These are phyloP conservation scores for Taxawa tesnikishii DNA, from an alignment of 2,329 filamentous ascomycete species.

Conservation along the genomic window DNA sequence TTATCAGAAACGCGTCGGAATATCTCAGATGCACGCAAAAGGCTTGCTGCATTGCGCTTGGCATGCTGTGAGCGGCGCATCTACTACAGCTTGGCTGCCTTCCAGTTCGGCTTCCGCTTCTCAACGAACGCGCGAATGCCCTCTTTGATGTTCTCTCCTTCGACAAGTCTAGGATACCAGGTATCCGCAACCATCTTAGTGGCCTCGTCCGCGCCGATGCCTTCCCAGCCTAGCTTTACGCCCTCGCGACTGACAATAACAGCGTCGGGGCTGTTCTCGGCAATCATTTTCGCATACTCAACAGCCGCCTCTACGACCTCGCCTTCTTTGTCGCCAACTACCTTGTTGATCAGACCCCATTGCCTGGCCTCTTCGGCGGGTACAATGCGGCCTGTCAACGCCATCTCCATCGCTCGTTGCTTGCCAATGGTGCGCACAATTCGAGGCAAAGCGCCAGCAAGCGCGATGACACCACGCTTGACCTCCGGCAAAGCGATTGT, in stretches of 20 bases:
- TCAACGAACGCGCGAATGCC: constrained; percentile 66
- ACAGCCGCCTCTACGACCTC: constrained; percentile 47
- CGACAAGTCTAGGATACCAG: constrained; percentile 48
- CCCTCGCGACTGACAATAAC: constrained; percentile 64
- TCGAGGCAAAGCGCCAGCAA: constrained; percentile 59
- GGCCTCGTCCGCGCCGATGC: constrained; percentile 49
- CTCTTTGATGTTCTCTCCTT: constrained; percentile 62
- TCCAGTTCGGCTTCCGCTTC: constrained; percentile 59
- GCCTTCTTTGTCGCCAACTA: constrained; percentile 23
- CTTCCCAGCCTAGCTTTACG: constrained; percentile 61
- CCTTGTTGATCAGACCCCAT: constrained; percentile 64
- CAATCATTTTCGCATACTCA: constrained; percentile 47
- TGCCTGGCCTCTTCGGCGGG: constrained; percentile 44
- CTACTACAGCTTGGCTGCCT: constrained; percentile 28
- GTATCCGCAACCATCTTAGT: constrained; percentile 45
- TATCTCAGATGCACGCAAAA: too few species aligned
- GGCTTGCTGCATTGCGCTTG: too few species aligned
- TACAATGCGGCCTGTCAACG: constrained; percentile 50
- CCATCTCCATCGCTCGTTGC: constrained; percentile 60
- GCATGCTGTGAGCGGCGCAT: too few species aligned
- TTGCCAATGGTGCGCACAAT: constrained; percentile 53
- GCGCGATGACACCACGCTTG: constrained; percentile 55
- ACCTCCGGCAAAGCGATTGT: constrained; percentile 61
- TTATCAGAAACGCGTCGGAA: too few species aligned
- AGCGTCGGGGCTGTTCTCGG: constrained; percentile 54